These are phyloP conservation scores for Yamadazyma blattariae DNA, from an alignment of 1,139 yeast species.

Conservation along the genomic window DNA sequence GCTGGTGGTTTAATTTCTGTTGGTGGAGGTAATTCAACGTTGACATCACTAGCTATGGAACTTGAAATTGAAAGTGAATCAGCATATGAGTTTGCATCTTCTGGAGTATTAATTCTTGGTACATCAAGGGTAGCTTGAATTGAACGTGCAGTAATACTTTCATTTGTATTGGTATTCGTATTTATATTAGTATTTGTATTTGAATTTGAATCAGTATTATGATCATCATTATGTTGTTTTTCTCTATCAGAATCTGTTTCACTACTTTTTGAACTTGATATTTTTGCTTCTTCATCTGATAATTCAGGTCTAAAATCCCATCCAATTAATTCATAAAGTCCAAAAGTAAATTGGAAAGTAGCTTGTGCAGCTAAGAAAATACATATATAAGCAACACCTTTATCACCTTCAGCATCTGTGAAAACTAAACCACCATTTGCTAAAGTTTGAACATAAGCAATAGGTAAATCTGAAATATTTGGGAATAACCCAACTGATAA, in stretches of 20 bases:
- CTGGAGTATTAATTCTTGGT: constrained; percentile 5
- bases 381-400: constrained; percentile 85
- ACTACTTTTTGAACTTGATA: neutral
- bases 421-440: constrained; percentile 62
- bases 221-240: constrained; percentile 1
- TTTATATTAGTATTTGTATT: neutral
- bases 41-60: constrained; percentile 11
- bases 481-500: constrained; percentile 64
- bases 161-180: neutral
- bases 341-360: constrained; percentile 70
- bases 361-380: constrained; percentile 74
- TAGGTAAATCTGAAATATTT: constrained; percentile 80
- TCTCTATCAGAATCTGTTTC: constrained; percentile 4
- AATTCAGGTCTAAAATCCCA: constrained; percentile 55
- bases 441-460: constrained; percentile 82
- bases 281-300: constrained; percentile 10
- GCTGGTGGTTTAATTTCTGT: constrained; percentile 8
- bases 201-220: constrained; percentile 1
- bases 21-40: constrained; percentile 11
- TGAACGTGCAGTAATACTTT: neutral
- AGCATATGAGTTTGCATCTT: constrained; percentile 17
- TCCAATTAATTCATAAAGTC: constrained; percentile 69
- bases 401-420: constrained; percentile 54
- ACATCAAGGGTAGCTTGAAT: neutral
- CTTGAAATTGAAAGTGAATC: constrained; percentile 19